Conservation (phyloP, 2,329 filamentous ascomycete genomes). For the Hymenoscyphus fructigenus region DNA sequence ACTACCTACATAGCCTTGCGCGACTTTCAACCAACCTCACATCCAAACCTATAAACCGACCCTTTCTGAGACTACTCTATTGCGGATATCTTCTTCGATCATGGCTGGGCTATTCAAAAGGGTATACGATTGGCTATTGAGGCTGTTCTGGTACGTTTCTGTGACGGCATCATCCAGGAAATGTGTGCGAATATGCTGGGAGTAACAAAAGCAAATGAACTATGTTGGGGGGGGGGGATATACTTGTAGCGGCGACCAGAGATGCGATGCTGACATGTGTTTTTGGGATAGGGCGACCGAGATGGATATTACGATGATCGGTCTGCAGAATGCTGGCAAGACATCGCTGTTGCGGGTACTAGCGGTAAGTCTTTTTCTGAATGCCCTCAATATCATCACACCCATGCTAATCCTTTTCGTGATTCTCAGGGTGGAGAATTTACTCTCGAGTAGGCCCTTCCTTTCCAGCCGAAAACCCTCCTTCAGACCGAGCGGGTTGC, state of each 20-base stretch:
- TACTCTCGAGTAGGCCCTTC: conserved; percentile 84
- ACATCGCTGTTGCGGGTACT: conserved; percentile 91
- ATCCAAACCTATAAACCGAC: conserved; percentile 4
- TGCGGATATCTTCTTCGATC: conserved; percentile 37
- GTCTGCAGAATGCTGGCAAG: conserved; percentile 96
- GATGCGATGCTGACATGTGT: conserved; percentile 18
- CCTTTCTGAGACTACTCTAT: conserved; percentile 1
- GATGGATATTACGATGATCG: conserved; percentile 99
- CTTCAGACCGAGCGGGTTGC: conserved; percentile 14
- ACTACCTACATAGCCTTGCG: conserved; percentile 28
- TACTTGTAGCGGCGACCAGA: not conserved
- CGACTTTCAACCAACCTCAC: conserved; percentile 25
- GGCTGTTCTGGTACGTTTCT: conserved; percentile 87
- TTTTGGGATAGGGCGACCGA: conserved; percentile 76
- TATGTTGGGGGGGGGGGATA: not conserved
- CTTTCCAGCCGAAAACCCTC: conserved; percentile 8
- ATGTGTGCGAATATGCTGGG: conserved; percentile 3
- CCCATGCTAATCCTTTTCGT: conserved; percentile 38
- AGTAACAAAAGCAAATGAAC: conserved; percentile 13
- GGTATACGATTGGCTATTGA: conserved; percentile 97
- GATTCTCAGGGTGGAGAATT: conserved; percentile 85
- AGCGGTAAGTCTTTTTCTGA: conserved; percentile 69
- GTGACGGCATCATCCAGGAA: not conserved
- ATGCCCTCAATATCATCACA: conserved; percentile 24
- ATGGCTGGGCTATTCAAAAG: conserved; percentile 93